phyloP scores from a whole-genome alignment of 257 asterid genomes.

The Ehretia macrophylla region DNA sequence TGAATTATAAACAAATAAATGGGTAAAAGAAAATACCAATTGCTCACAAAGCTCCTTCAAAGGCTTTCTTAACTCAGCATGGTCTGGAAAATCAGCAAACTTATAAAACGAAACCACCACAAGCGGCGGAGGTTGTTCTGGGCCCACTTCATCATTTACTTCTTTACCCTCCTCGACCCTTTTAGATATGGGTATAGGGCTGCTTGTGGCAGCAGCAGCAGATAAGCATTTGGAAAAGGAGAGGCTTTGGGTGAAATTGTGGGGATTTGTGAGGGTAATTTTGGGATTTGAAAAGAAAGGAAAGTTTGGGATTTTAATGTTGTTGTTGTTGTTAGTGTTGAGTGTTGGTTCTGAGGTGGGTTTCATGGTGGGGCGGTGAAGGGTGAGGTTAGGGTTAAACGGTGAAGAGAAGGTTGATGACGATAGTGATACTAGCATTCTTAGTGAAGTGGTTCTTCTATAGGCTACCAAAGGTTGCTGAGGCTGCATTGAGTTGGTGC shows the following conservation, averaged over 20 bases:
- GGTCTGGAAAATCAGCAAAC: slow-evolving; percentile 78
- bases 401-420: slow-evolving; percentile 17
- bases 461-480: slow-evolving; percentile 20
- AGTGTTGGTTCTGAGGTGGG: slow-evolving; percentile 28
- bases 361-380: slow-evolving; percentile 23
- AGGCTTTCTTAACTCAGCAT: slow-evolving; percentile 67
- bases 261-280: slow-evolving; percentile 24
- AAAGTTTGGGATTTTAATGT: slow-evolving; percentile 12
- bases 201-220: background rate
- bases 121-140: slow-evolving; percentile 26
- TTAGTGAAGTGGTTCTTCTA: slow-evolving; percentile 34
- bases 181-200: slow-evolving; percentile 9
- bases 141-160: slow-evolving; percentile 10
- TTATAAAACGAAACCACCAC: slow-evolving; percentile 85
- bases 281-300: slow-evolving; percentile 33
- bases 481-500: slow-evolving; percentile 2
- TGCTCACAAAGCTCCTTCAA: slow-evolving; percentile 68
- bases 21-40: slow-evolving; percentile 41
- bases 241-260: slow-evolving; percentile 13
- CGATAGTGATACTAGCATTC: slow-evolving; percentile 13
- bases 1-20: background rate
- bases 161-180: slow-evolving; percentile 1
- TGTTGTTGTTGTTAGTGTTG: background rate
- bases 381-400: slow-evolving; percentile 25
- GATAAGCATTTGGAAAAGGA: slow-evolving; percentile 31